A percentile compares a stretch with the other conserved stretches of the same genome.
These are phyloP conservation scores for Pyracantha coccinea DNA, from an alignment of 331 rosid species.

Conservation along the genomic window DNA sequence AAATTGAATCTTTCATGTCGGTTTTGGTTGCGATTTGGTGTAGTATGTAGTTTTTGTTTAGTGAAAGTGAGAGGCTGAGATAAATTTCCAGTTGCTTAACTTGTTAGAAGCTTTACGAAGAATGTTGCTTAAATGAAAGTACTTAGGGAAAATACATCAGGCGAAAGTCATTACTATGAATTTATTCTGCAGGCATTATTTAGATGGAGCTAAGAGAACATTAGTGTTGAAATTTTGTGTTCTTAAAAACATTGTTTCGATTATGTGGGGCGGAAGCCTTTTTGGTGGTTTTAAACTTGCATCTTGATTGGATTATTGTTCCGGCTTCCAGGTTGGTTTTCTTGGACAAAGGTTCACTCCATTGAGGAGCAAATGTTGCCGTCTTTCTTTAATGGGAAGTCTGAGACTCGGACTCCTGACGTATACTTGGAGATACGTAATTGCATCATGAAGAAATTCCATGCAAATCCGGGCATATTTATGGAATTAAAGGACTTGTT, in stretches of 20 bases:
- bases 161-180: neutral
- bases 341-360: constrained; percentile 58
- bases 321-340: constrained; percentile 80
- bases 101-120: neutral
- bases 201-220: neutral
- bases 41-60: neutral
- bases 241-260: neutral
- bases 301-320: neutral
- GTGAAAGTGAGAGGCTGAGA: neutral
- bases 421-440: constrained; percentile 64
- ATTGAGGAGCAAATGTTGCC: constrained; percentile 68
- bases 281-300: neutral
- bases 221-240: neutral
- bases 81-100: neutral
- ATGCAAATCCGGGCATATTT: constrained; percentile 40
- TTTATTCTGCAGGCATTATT: neutral
- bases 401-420: constrained; percentile 53
- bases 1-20: neutral
- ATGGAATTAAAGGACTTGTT: constrained; percentile 64
- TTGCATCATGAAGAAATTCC: constrained; percentile 68
- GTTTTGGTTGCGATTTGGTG: neutral
- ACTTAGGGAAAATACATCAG: neutral
- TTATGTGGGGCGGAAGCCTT: neutral
- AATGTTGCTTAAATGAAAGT: neutral
- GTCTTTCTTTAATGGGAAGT: constrained; percentile 63